A percentile compares a stretch with the other conserved stretches of the same genome.
phyloP scores from a whole-genome alignment of 345 rosid genomes.

The Draba incana region DNA sequence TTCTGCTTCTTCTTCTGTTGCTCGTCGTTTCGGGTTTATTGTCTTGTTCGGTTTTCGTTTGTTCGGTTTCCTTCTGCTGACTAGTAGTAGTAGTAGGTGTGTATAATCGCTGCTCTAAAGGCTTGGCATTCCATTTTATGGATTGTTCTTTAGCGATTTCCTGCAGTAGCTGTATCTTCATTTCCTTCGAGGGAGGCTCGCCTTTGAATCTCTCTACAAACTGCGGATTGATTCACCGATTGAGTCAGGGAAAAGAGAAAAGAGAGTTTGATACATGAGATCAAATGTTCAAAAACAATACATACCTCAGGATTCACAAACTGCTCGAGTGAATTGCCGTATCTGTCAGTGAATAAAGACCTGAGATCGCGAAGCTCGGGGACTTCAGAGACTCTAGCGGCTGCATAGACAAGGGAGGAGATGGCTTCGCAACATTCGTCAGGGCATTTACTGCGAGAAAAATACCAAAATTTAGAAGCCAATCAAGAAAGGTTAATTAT shows the following conservation, averaged over 20 bases:
- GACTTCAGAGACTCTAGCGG: constrained; percentile 84
- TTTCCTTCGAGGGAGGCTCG: constrained; percentile 57
- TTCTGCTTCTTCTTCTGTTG: constrained; percentile 33
- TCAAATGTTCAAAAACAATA: constrained; percentile 19
- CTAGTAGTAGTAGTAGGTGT: constrained; percentile 14
- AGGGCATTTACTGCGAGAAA: constrained; percentile 65
- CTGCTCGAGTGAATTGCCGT: constrained; percentile 55
- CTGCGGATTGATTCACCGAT: constrained; percentile 37
- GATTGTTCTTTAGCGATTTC: constrained; percentile 62
- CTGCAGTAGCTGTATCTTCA: constrained; percentile 62
- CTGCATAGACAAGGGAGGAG: constrained; percentile 73
- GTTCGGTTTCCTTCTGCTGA: constrained; percentile 39
- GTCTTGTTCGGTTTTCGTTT: neutral
- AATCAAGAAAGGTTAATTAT: neutral
- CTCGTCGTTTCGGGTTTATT: constrained; percentile 1
- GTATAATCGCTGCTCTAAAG: constrained; percentile 62
- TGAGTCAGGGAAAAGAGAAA: neutral
- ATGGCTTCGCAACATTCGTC: constrained; percentile 79
- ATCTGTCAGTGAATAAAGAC: constrained; percentile 58
- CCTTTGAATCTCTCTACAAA: constrained; percentile 55
- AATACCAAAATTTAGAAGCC: neutral
- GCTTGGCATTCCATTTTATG: constrained; percentile 68
- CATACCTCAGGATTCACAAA: constrained; percentile 70
- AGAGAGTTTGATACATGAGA: neutral
- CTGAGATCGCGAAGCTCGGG: constrained; percentile 83